Percentiles rank a stretch among this genome's conserved stretches.
Evolutionary conservation across 495 filamentous ascomycete species (phyloP).

Genomic region (Hypoxylon trugodes): DNA sequence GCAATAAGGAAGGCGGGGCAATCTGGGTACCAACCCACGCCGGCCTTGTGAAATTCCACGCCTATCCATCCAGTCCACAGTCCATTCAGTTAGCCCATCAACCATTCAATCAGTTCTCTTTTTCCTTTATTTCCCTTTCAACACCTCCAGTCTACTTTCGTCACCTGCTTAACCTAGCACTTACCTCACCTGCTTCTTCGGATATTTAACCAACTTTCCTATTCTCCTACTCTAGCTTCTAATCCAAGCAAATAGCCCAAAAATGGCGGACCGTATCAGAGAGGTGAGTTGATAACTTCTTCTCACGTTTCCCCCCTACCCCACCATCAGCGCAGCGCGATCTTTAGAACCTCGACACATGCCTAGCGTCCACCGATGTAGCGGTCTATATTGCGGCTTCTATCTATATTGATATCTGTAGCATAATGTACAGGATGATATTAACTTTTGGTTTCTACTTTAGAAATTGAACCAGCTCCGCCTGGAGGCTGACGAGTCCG

Average conservation of each 20-base stretch:
- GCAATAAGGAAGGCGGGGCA: constrained; percentile 45
- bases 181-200: constrained; percentile 29
- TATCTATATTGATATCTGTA: constrained; percentile 14
- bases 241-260: no score
- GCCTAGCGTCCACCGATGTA: background rate
- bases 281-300: constrained; percentile 67
- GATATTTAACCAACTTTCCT: constrained; percentile 21
- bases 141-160: constrained; percentile 27
- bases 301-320: constrained; percentile 47
- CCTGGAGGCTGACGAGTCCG: constrained; percentile 84
- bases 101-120: constrained; percentile 37
- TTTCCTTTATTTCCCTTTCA: constrained; percentile 36
- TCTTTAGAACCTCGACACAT: constrained; percentile 1
- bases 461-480: constrained; percentile 96
- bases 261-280: constrained; percentile 81
- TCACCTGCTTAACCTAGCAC: constrained; percentile 31
- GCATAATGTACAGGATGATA: constrained; percentile 15
- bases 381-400: constrained; percentile 2
- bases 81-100: constrained; percentile 38
- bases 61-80: constrained; percentile 31
- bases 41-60: constrained; percentile 43
- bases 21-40: constrained; percentile 40
- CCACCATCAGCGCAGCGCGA: constrained; percentile 49
- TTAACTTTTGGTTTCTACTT: constrained; percentile 30
- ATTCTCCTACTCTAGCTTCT: constrained; percentile 11